A percentile compares a stretch with the other conserved stretches of the same genome.
Evolutionary conservation across 2,329 filamentous ascomycete genomes (phyloP).

Genomic region (Pyrenophora seminiperda): DNA sequence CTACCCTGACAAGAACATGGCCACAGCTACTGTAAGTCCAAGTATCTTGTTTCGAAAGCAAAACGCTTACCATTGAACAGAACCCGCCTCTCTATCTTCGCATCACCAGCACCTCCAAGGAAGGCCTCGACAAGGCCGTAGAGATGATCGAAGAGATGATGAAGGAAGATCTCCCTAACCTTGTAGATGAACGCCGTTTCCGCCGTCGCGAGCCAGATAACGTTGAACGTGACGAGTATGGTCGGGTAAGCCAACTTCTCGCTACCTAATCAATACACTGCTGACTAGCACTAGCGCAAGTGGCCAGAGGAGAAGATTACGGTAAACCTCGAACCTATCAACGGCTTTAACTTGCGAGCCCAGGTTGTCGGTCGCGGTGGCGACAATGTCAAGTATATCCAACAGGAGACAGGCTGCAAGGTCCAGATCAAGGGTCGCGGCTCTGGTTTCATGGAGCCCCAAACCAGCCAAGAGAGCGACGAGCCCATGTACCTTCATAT

Average conservation of each 20-base stretch:
- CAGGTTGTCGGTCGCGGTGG: conserved; percentile 95
- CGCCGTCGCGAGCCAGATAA: conserved; percentile 78
- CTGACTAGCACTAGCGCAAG: conserved; percentile 72
- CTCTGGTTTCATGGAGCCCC: conserved; percentile 89
- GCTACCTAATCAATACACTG: not conserved
- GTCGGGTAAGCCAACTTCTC: conserved; percentile 66
- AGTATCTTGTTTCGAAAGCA: not conserved
- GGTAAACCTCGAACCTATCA: conserved; percentile 86
- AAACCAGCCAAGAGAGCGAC: conserved; percentile 88
- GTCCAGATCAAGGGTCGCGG: conserved; percentile 98
- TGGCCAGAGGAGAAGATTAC: conserved; percentile 97
- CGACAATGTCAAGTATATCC: conserved; percentile 97
- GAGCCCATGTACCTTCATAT: conserved; percentile 97
- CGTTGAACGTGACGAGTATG: conserved; percentile 88
- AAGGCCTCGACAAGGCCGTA: conserved; percentile 88
- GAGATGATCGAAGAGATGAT: conserved; percentile 91
- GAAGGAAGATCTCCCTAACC: conserved; percentile 91
- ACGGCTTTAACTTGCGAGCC: conserved; percentile 92
- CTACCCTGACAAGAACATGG: conserved; percentile 97
- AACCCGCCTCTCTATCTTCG: conserved; percentile 94
- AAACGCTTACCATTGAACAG: conserved; percentile 53
- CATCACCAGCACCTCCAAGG: conserved; percentile 88
- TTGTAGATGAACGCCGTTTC: conserved; percentile 94
- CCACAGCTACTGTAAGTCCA: conserved; percentile 75
- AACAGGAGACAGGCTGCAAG: conserved; percentile 90